Percentiles rank a stretch among this genome's conserved stretches.
These are phyloP conservation scores for Wickerhamiella australiensis DNA, from an alignment of 805 yeast genomes.

Conservation along the genomic window DNA sequence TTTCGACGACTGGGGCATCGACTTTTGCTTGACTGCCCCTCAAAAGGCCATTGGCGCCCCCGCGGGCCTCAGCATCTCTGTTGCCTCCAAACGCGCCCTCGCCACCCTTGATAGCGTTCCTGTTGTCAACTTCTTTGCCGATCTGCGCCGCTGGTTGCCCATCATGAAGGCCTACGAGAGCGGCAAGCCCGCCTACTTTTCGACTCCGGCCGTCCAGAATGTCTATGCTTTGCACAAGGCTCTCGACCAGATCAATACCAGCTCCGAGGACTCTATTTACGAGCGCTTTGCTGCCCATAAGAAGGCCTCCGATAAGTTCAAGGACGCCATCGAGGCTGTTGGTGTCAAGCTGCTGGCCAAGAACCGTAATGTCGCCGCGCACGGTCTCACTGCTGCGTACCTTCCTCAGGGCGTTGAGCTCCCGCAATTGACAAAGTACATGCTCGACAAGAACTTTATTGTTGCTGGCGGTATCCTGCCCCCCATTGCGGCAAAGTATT, in stretches of 20 bases:
- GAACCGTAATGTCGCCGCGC: constrained; percentile 52
- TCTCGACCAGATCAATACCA: constrained; percentile 47
- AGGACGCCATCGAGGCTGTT: constrained; percentile 40
- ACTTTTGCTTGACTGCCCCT: constrained; percentile 79
- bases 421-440: constrained; percentile 43
- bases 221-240: constrained; percentile 71
- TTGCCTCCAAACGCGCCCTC: constrained; percentile 66
- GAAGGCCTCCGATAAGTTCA: constrained; percentile 51
- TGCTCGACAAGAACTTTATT: constrained; percentile 55
- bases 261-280: constrained; percentile 34
- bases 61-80: constrained; percentile 73
- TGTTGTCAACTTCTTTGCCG: constrained; percentile 48
- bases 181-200: constrained; percentile 72
- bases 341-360: constrained; percentile 64
- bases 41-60: constrained; percentile 95
- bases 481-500: constrained; percentile 66
- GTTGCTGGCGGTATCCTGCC: constrained; percentile 87
- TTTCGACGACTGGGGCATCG: constrained; percentile 83
- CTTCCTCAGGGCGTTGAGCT: constrained; percentile 66
- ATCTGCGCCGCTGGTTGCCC: constrained; percentile 76
- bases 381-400: constrained; percentile 77
- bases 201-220: constrained; percentile 92
- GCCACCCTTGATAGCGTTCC: constrained; percentile 42
- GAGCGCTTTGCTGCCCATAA: constrained; percentile 53
- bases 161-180: constrained; percentile 76